Evolutionary conservation across 371 early-diverging fungal species (phyloP), one percentile per base, ranked within the genome.

Genomic region (Mortierella sp.): DNA sequence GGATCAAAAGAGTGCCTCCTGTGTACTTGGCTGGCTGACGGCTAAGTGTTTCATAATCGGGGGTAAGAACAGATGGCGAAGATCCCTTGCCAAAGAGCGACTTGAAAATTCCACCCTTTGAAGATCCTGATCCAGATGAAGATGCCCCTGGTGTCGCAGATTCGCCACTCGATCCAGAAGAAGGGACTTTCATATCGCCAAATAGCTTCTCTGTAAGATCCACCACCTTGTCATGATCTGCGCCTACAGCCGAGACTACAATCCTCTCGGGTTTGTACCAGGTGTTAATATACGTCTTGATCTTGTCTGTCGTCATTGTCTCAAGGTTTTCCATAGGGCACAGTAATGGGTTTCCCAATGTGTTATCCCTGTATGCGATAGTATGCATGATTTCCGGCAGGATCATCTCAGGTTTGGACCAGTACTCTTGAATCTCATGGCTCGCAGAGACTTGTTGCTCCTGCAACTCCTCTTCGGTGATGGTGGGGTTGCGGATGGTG

Each of bases 241-340:
- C 89, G 23, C 99, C 99, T 34, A 94, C 91, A 1, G 93, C 96
- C 0, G 96, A 94, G 43, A 98, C 87, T 0, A 97, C 97, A 70
- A 98, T 94, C 40, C 96, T 89, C 66, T 96, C 95, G 0, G 99
- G 97, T 17, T 90, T 85, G 80, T 91, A 96, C 96, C 96, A 96
- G 5, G 85, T 88, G 29, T 88, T 76, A 74, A 91, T 91, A 80
- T 91, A 98, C 10, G 86, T 75, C 40, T 86, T 86, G 53, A 98
- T 87, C 13, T 86, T 70, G 2, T 89, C 90, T 0, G 93, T 88
- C 1, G 92, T 91, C 83, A 96, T 92, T 0, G 71, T 60, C 34
- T 85, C 83, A 22, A 97, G 86, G 67, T 85, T 89, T 22, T 89
- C 88, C 29, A 89, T 84, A 1, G 93, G 89, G 67, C 95, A 94